A percentile compares a stretch with the other conserved stretches of the same genome.
These are phyloP conservation scores for Myxozyma monticola DNA, from an alignment of 805 yeast genomes.

Conservation along the genomic window DNA sequence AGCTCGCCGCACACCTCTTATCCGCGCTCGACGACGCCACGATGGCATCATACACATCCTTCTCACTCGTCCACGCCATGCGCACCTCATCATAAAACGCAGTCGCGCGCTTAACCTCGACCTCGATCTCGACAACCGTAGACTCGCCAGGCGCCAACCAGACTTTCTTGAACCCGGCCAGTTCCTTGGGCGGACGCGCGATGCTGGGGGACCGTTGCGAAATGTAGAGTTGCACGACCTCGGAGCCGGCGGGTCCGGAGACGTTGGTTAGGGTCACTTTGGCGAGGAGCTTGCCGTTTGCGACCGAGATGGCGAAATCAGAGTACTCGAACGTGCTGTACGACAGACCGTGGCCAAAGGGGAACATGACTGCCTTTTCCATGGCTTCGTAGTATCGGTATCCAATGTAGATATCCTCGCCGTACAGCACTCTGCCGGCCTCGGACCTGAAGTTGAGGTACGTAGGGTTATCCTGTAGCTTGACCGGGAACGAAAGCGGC, in stretches of 20 bases:
- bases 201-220: constrained; percentile 41
- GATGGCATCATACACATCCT: constrained; percentile 51
- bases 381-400: constrained; percentile 60
- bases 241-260: constrained; percentile 50
- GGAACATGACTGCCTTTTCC: constrained; percentile 51
- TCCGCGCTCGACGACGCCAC: constrained; percentile 42
- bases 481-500: constrained; percentile 55
- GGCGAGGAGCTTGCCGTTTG: background rate
- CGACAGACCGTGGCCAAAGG: constrained; percentile 65
- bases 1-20: background rate
- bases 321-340: constrained; percentile 65
- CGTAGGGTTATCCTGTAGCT: constrained; percentile 56
- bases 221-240: constrained; percentile 57
- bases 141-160: constrained; percentile 48
- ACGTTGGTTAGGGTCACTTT: background rate
- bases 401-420: constrained; percentile 67
- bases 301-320: constrained; percentile 36
- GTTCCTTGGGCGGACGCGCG: constrained; percentile 58
- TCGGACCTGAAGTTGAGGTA: constrained; percentile 53
- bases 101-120: constrained; percentile 51
- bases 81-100: constrained; percentile 55
- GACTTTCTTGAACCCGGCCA: constrained; percentile 58
- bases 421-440: constrained; percentile 57
- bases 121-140: constrained; percentile 40
- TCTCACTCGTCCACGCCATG: constrained; percentile 52